These are phyloP conservation scores for Tolypocladium amazonense DNA, from an alignment of 2,329 filamentous ascomycete species.

Conservation along the genomic window DNA sequence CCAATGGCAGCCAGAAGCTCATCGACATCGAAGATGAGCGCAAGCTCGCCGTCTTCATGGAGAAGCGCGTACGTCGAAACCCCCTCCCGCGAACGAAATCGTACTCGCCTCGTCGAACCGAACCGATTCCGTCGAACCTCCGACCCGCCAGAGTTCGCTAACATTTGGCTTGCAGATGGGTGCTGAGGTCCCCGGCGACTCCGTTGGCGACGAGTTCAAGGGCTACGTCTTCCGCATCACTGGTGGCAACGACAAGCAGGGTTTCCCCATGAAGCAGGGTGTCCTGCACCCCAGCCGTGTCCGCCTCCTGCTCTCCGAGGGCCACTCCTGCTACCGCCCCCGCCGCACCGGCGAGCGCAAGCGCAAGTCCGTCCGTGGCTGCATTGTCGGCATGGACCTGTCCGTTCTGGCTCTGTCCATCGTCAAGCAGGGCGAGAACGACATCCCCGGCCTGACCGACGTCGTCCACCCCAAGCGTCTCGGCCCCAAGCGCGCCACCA, in stretches of 20 bases:
- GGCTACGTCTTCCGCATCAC: slow-evolving; percentile 99
- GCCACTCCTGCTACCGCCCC: slow-evolving; percentile 98
- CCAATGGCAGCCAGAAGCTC: slow-evolving; percentile 99
- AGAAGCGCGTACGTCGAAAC: slow-evolving; percentile 67
- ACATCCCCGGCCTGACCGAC: slow-evolving; percentile 95
- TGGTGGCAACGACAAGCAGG: slow-evolving; percentile 99
- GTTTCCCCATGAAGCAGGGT: slow-evolving; percentile 99
- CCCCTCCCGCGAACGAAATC: background rate
- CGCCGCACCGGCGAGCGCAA: slow-evolving; percentile 98
- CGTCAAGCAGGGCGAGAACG: slow-evolving; percentile 94
- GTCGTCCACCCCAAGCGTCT: slow-evolving; percentile 98
- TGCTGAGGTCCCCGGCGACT: slow-evolving; percentile 85
- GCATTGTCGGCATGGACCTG: slow-evolving; percentile 95
- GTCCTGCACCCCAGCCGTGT: slow-evolving; percentile 98
- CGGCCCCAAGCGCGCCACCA: slow-evolving; percentile 98
- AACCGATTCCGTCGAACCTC: background rate
- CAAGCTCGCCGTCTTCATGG: slow-evolving; percentile 98
- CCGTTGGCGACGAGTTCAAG: slow-evolving; percentile 98
- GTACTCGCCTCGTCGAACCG: slow-evolving; percentile 6
- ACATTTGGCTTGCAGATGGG: slow-evolving; percentile 54
- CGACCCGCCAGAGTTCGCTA: slow-evolving; percentile 14
- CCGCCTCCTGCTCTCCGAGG: slow-evolving; percentile 86
- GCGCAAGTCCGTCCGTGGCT: slow-evolving; percentile 97
- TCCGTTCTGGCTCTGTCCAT: slow-evolving; percentile 89
- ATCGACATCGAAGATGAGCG: slow-evolving; percentile 99